Evolutionary conservation across 768 basidiomycete genomes (phyloP), one percentile per base, ranked within the genome.

Genomic region (Russula vinacea): DNA sequence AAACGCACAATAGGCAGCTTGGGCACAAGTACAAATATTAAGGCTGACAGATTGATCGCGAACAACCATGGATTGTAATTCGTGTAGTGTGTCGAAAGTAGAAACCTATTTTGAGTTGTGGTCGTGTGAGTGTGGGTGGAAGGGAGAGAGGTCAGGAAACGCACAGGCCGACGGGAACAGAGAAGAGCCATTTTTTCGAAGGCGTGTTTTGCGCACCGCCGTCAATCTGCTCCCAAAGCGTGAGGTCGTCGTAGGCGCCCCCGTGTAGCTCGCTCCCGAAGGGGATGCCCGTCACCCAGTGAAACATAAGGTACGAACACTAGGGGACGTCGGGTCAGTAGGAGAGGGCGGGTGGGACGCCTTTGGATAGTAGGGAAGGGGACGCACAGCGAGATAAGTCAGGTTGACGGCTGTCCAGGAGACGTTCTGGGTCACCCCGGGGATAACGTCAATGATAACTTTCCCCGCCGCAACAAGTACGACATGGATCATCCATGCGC

Each of bases 171-270:
- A 98, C 88, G 0, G 97, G 97, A 9, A 94, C 87, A 58, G 84
- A 85, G 64, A 97, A 83, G 33, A 99, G 80, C 93, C 94, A 98
- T 74, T 99, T 99, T 79, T 93, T 97, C 6, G 97, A 88, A 0
- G 97, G 97, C 6, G 97, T 99, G 76, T 98, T 97, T 72, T 98
- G 97, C 0, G 95, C 97, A 44, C 97, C 97, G 56, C 92, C 90
- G 75, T 99, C 97, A 56, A 99, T 99, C 80, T 99, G 97, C 73
- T 99, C 97, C 97, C 97, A 99, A 35, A 99, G 79, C 0, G 97
- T 98, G 54, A 98, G 83, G 70, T 98, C 93, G 74, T 98, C 97
- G 76, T 96, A 99, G 14, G 94, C 97, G 26, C 97, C 97, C 13
- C 88, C 89, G 70, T 92, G 90, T 50, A 89, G 78, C 65, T 90